phyloP scores from a whole-genome alignment of 2,329 filamentous ascomycete species.

The Dothideomycetes sp. region DNA sequence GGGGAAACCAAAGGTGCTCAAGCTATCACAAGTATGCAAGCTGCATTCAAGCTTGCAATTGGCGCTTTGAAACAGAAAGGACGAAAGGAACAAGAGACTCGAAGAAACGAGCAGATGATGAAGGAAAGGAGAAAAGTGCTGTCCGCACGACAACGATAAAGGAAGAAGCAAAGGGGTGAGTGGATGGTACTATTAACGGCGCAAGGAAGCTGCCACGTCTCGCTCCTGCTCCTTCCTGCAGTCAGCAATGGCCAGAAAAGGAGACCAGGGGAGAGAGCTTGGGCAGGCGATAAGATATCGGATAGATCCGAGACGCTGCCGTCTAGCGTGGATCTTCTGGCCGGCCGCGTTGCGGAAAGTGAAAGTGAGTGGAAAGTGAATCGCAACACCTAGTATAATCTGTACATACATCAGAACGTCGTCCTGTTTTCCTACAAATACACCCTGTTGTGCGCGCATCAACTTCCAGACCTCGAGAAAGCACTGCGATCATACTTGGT shows the following conservation, averaged over 20 bases:
- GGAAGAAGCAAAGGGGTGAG: conserved; percentile 3
- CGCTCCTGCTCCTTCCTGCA: not conserved
- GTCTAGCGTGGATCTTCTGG: not conserved
- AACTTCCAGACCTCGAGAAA: too few relatives aligned
- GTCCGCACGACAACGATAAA: too few relatives aligned
- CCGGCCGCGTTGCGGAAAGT: not conserved
- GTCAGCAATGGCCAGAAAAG: not conserved
- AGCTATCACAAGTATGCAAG: too few relatives aligned
- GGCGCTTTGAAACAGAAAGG: not conserved
- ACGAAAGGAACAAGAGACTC: not conserved
- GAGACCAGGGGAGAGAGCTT: not conserved
- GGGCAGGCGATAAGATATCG: not conserved
- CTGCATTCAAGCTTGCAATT: conserved; percentile 9
- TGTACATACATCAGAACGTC: too few relatives aligned
- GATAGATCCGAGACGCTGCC: not conserved
- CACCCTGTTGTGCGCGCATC: not conserved
- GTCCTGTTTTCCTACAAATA: not conserved
- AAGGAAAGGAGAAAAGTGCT: conserved; percentile 7
- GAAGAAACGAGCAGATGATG: not conserved
- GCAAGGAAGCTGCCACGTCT: conserved; percentile 1
- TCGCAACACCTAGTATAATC: too few relatives aligned
- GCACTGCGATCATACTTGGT: too few relatives aligned
- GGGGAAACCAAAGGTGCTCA: conserved; percentile 7
- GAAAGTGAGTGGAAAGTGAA: not conserved
- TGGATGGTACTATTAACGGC: conserved; percentile 3